These are phyloP conservation scores for Cercospora sojina DNA, from an alignment of 2,329 filamentous ascomycete genomes.

Conservation along the genomic window DNA sequence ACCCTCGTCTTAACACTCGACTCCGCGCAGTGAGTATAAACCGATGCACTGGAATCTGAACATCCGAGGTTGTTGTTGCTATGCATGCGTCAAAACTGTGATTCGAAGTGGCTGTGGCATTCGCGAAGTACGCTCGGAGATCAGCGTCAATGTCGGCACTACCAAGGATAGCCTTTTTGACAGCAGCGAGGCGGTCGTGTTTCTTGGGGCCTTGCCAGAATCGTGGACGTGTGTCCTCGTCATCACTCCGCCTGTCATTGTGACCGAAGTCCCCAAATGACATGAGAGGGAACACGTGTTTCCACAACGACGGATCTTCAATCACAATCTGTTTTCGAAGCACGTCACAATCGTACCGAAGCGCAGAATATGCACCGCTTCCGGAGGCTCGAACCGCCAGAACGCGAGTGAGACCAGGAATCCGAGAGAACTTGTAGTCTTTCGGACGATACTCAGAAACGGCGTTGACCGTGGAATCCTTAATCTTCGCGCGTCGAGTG, in stretches of 20 bases:
- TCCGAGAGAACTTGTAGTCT: constrained; percentile 92
- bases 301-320: constrained; percentile 67
- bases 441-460: constrained; percentile 64
- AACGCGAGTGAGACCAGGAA: constrained; percentile 83
- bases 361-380: constrained; percentile 84
- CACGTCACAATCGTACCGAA: constrained; percentile 80
- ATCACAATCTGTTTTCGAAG: constrained; percentile 71
- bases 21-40: constrained; percentile 79
- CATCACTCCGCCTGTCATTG: constrained; percentile 34
- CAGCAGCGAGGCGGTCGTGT: constrained; percentile 48
- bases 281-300: constrained; percentile 68
- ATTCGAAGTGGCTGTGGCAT: constrained; percentile 40
- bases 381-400: constrained; percentile 81
- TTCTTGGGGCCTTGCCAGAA: constrained; percentile 51
- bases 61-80: constrained; percentile 61
- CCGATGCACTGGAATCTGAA: constrained; percentile 76
- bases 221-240: constrained; percentile 48
- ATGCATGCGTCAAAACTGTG: constrained; percentile 47
- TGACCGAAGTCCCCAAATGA: constrained; percentile 61
- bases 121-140: constrained; percentile 52
- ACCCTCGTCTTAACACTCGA: constrained; percentile 60
- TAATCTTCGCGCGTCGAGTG: constrained; percentile 76
- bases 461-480: constrained; percentile 58
- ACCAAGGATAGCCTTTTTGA: constrained; percentile 59
- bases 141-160: constrained; percentile 68